Evolutionary conservation across 1,284 basidiomycete genomes (phyloP).

Genomic region (Naganishia sp.): DNA sequence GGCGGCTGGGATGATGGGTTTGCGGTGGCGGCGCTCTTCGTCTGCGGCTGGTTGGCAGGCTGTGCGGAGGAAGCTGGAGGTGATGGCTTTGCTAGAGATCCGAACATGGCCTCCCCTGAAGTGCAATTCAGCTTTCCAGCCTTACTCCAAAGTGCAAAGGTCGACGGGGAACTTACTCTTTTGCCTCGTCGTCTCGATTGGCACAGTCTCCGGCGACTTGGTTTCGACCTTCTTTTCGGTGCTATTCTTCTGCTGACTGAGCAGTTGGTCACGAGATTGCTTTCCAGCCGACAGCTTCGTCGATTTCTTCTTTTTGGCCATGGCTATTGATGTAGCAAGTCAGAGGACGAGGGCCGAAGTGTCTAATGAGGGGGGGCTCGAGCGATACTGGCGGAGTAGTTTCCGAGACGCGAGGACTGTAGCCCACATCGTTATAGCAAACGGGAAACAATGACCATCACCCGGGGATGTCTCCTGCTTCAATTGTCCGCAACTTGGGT

Average conservation of each 20-base stretch:
- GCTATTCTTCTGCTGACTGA: slow-evolving; percentile 16
- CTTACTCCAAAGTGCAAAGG: background rate
- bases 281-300: slow-evolving; percentile 8
- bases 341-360: too few species aligned
- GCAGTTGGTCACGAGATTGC: slow-evolving; percentile 18
- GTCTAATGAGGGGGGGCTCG: too few species aligned
- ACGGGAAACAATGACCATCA: too few species aligned
- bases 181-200: slow-evolving; percentile 5
- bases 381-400: too few species aligned
- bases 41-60: background rate
- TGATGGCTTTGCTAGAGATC: background rate
- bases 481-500: too few species aligned
- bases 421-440: too few species aligned
- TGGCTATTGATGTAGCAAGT: background rate
- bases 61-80: background rate
- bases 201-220: slow-evolving; percentile 1
- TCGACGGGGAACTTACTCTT: slow-evolving; percentile 1
- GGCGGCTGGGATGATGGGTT: background rate
- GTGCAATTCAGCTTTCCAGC: background rate
- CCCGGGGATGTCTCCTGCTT: too few species aligned
- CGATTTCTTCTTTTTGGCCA: slow-evolving; percentile 21
- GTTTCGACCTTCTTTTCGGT: background rate
- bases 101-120: slow-evolving; percentile 9
- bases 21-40: background rate
- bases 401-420: too few species aligned